Base-by-base conservation (phyloP, 2,329 filamentous ascomycete genomes). In the Cladorrhinum sp. region DNA sequence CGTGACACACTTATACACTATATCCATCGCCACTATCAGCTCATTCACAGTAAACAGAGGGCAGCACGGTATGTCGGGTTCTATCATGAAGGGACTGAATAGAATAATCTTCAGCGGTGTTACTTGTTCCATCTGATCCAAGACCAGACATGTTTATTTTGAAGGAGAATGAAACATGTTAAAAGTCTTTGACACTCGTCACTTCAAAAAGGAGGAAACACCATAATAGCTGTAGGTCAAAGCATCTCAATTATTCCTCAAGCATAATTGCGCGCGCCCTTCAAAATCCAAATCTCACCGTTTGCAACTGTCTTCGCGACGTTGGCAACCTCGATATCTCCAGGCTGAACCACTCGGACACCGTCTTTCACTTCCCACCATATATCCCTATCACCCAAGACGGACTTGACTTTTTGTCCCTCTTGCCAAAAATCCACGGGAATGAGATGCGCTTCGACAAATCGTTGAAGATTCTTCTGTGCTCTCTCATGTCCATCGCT, bases 401-500 rank as follows among this genome's bases (percentile, higher is more conserved):
- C 78, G 0, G 90, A 90, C 76, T 86, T 83, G 0, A 84, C 79
- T 74, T 88, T 92, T 64, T 80, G 74, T 1, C 79, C 79, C 67
- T 90, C 85, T 24, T 78, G 75, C 93, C 93, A 98, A 0, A 92
- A 92, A 69, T 85, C 90, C 3, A 76, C 74, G 0, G 86, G 81
- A 3, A 98, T 82, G 57, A 97, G 81, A 75, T 99, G 95, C 50
- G 89, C 88, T 76, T 96, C 88, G 1, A 96, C 91, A 73, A 98
- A 98, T 41, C 84, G 79, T 69, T 82, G 81, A 64, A 98, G 73
- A 70, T 98, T 98, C 66, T 78, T 78, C 63, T 86, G 83, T 7
- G 95, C 93, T 54, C 92, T 82, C 59, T 92, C 87, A 69, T 89
- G 84, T 0, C 92, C 93, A 16, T 85, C 84, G 1, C 81, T 78